Conservation (phyloP, 495 filamentous ascomycete genomes). For the Penicillium verhagenii region DNA sequence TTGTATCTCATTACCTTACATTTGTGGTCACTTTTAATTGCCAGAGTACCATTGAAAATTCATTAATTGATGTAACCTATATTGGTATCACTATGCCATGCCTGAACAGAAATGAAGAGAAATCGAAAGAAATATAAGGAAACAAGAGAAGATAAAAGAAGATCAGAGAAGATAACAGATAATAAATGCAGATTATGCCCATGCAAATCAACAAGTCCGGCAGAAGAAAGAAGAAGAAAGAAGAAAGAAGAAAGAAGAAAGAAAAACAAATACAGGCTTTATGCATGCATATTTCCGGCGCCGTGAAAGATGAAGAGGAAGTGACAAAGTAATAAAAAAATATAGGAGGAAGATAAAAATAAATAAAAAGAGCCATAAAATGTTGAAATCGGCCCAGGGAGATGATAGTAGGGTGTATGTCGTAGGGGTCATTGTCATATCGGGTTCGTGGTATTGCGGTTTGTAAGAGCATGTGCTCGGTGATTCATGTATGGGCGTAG, state of each 20-base stretch:
- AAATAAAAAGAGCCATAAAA: neutral
- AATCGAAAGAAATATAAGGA: neutral
- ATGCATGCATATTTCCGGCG: neutral
- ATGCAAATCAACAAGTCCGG: neutral
- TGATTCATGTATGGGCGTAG: neutral
- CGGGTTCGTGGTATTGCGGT: neutral
- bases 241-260: neutral
- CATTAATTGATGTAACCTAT: slow-evolving; percentile 6
- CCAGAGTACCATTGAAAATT: neutral
- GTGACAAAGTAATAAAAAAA: neutral
- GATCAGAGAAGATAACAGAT: no score
- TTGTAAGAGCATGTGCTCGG: neutral
- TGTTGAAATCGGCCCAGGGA: neutral
- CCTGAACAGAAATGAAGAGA: neutral
- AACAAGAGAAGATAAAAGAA: no score
- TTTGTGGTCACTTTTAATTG: neutral
- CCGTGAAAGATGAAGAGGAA: neutral
- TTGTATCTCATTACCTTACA: slow-evolving; percentile 5
- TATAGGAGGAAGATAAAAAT: no score
- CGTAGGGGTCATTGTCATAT: neutral
- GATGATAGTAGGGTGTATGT: neutral
- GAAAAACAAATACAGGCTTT: neutral
- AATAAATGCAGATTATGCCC: neutral
- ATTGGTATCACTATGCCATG: slow-evolving; percentile 22
- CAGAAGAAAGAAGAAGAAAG: neutral